Conservation (phyloP, 192 early-diverging fungal species). For the Hyaloraphidium curvatum region DNA sequence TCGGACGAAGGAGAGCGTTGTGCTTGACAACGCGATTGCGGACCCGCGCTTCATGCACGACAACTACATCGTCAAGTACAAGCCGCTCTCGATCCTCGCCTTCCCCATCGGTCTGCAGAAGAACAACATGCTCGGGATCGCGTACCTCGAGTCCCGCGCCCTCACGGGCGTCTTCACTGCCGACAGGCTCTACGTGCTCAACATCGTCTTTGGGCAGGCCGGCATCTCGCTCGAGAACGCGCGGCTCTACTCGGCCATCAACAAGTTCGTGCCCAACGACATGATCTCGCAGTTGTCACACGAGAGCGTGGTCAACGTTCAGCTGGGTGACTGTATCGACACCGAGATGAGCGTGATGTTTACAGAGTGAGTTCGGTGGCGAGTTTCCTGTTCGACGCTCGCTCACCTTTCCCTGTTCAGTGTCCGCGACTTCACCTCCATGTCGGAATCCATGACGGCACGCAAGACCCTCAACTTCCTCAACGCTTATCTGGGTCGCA, state of each 20-base stretch:
- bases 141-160: neutral
- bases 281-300: neutral
- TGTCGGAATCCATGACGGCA: neutral
- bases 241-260: neutral
- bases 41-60: neutral
- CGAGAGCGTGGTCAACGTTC: conserved; percentile 1
- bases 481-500: neutral
- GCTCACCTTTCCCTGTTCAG: neutral
- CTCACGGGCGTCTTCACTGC: neutral
- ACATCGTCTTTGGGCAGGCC: conserved; percentile 2
- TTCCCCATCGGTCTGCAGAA: neutral
- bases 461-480: conserved; percentile 1
- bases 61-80: neutral
- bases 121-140: neutral
- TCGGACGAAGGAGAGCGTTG: neutral
- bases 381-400: neutral
- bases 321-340: conserved; percentile 1
- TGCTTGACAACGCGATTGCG: neutral
- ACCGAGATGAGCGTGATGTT: conserved; percentile 1
- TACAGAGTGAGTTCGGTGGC: neutral
- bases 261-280: conserved; percentile 3
- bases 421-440: neutral
- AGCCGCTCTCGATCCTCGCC: neutral
- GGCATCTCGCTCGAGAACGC: neutral
- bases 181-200: neutral